These are phyloP conservation scores for Candida manassasensis DNA, from an alignment of 805 yeast genomes.

Conservation along the genomic window DNA sequence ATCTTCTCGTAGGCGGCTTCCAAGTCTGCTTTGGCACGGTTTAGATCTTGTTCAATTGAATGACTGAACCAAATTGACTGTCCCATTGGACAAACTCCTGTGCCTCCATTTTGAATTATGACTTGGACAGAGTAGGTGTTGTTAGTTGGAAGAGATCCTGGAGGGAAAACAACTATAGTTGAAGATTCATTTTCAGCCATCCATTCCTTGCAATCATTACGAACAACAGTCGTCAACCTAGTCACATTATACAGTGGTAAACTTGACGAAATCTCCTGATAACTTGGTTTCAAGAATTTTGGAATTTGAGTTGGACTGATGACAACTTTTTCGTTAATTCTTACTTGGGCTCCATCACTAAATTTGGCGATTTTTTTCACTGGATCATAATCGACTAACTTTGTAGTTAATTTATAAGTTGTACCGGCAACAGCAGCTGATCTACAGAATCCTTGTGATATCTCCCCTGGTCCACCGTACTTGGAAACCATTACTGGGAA, in stretches of 20 bases:
- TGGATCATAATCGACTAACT: constrained; percentile 61
- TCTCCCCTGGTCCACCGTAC: constrained; percentile 94
- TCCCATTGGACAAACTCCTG: constrained; percentile 83
- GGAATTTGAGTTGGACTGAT: constrained; percentile 65
- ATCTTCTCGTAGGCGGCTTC: constrained; percentile 75
- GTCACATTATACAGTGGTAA: constrained; percentile 52
- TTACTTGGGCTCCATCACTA: constrained; percentile 69
- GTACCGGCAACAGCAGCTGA: constrained; percentile 98
- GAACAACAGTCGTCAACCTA: constrained; percentile 76
- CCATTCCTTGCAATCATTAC: constrained; percentile 89
- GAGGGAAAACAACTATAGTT: constrained; percentile 90
- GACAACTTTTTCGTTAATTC: constrained; percentile 74
- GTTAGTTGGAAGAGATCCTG: constrained; percentile 60
- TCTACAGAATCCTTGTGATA: constrained; percentile 94
- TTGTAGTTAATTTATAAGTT: constrained; percentile 78
- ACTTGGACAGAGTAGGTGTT: constrained; percentile 80
- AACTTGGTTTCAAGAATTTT: constrained; percentile 38
- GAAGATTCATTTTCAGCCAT: constrained; percentile 78
- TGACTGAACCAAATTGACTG: constrained; percentile 89
- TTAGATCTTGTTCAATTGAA: constrained; percentile 62
- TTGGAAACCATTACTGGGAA: constrained; percentile 90
- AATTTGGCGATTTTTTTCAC: constrained; percentile 62
- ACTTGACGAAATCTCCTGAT: constrained; percentile 38
- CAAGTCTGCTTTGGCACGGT: constrained; percentile 68
- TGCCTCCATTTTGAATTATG: constrained; percentile 78